Evolutionary conservation across 495 filamentous ascomycete genomes (phyloP).

Genomic region (Friedmanniomyces simplex): DNA sequence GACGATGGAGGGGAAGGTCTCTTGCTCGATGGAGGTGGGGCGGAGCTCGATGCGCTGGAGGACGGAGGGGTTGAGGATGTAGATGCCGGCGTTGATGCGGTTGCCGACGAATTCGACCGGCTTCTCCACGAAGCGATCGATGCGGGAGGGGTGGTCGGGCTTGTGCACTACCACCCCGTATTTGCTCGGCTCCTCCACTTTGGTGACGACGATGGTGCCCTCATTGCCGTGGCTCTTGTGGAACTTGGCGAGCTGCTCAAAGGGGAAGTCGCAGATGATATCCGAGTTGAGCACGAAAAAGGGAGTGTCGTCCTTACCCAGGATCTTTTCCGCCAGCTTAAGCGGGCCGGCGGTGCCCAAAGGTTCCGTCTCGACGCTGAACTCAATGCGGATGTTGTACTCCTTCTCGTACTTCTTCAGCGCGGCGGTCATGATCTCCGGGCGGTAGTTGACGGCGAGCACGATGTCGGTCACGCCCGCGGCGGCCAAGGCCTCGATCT

Average conservation of each 20-base stretch:
- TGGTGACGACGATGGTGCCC: slow-evolving; percentile 97
- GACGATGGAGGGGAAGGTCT: slow-evolving; percentile 95
- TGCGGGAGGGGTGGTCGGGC: slow-evolving; percentile 79
- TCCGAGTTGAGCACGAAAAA: slow-evolving; percentile 99
- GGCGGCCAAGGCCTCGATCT: slow-evolving; percentile 88
- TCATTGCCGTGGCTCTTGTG: slow-evolving; percentile 89
- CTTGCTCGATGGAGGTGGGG: slow-evolving; percentile 98
- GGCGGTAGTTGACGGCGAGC: slow-evolving; percentile 95
- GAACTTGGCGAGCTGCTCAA: slow-evolving; percentile 76
- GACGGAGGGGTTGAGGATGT: slow-evolving; percentile 92
- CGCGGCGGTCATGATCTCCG: slow-evolving; percentile 80
- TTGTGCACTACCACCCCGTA: slow-evolving; percentile 99
- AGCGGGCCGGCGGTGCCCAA: slow-evolving; percentile 92
- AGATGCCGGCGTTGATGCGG: slow-evolving; percentile 98
- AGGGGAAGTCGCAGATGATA: slow-evolving; percentile 96
- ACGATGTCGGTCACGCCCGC: slow-evolving; percentile 98
- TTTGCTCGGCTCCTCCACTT: slow-evolving; percentile 98
- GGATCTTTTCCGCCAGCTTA: slow-evolving; percentile 88
- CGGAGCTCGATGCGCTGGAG: slow-evolving; percentile 88
- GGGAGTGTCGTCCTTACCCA: slow-evolving; percentile 83
- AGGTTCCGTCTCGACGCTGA: slow-evolving; percentile 92
- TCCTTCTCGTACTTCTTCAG: slow-evolving; percentile 84
- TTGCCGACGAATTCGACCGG: slow-evolving; percentile 99
- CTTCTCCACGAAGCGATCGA: slow-evolving; percentile 99
- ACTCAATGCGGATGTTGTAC: slow-evolving; percentile 89